Percentiles rank a stretch among this genome's conserved stretches.
Conservation (phyloP, 306 rosid species). For the Phaseolus lunatus region DNA sequence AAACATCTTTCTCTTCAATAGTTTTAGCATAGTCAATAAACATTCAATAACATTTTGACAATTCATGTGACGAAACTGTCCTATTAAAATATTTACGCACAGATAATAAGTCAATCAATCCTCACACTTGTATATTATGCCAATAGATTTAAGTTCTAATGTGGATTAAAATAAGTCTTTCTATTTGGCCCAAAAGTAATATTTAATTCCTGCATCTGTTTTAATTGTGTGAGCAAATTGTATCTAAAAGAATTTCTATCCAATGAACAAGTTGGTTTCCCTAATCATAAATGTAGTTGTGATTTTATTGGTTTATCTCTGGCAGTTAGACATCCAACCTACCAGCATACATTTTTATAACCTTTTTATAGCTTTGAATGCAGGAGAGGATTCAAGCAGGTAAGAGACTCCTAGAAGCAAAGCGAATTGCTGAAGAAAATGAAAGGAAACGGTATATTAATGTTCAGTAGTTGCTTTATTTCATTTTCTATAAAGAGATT, state of each 20-base stretch:
- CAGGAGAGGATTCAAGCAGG: slow-evolving; percentile 75
- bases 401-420: slow-evolving; percentile 68
- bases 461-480: slow-evolving; percentile 33
- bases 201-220: not conserved
- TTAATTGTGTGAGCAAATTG: not conserved
- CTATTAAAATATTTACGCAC: not conserved
- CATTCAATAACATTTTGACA: not conserved
- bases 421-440: slow-evolving; percentile 64
- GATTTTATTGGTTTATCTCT: slow-evolving; percentile 2
- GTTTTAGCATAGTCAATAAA: not conserved
- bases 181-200: not conserved
- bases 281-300: not conserved
- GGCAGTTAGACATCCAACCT: not conserved
- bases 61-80: not conserved
- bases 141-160: not conserved
- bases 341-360: slow-evolving; percentile 5
- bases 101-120: not conserved
- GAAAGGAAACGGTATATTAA: slow-evolving; percentile 69
- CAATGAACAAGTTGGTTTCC: not conserved
- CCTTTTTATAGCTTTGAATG: slow-evolving; percentile 38
- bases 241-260: slow-evolving; percentile 1
- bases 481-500: not conserved
- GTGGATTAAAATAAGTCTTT: not conserved
- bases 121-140: not conserved
- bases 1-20: not conserved